Percentiles rank a stretch among this genome's conserved stretches.
Evolutionary conservation across 225 moss, liverwort and hornwort genomes (phyloP).

Genomic region (Physcomitrellopsis africana): DNA sequence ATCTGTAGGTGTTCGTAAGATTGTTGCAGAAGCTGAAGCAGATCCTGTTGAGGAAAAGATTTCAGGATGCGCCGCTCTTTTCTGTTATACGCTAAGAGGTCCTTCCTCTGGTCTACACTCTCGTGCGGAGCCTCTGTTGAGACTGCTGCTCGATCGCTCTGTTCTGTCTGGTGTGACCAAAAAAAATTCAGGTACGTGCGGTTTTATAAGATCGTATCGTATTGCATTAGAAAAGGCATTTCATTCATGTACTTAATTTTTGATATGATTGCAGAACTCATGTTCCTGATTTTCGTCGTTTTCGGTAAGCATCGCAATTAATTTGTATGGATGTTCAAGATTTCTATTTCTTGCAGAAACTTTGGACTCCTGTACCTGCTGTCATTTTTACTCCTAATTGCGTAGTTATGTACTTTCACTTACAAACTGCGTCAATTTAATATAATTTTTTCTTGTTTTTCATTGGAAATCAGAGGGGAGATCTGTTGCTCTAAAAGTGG

Average conservation of each 20-base stretch:
- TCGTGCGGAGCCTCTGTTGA: conserved; percentile 81
- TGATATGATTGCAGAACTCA: background rate
- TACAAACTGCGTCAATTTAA: background rate
- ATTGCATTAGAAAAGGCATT: background rate
- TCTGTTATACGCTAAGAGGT: conserved; percentile 83
- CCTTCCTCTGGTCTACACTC: conserved; percentile 88
- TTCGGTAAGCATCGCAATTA: background rate
- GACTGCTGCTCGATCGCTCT: conserved; percentile 80
- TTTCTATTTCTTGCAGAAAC: background rate
- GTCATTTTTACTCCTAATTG: conserved; percentile 17
- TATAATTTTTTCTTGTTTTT: conserved; percentile 12
- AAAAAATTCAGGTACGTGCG: conserved; percentile 56
- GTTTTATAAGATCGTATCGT: background rate
- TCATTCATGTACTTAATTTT: background rate
- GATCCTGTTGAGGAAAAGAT: conserved; percentile 63
- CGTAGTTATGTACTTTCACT: background rate
- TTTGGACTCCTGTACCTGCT: background rate
- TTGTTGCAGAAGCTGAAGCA: conserved; percentile 79
- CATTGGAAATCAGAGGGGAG: conserved; percentile 50
- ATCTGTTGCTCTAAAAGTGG: conserved; percentile 71
- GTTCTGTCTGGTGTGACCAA: conserved; percentile 68
- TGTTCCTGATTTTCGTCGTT: background rate
- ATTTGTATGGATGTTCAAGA: conserved; percentile 1
- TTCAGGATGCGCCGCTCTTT: conserved; percentile 71
- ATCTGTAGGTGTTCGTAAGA: conserved; percentile 71